These are phyloP conservation scores for Botrytis hyacinthi DNA, from an alignment of 2,329 filamentous ascomycete species.

Conservation along the genomic window DNA sequence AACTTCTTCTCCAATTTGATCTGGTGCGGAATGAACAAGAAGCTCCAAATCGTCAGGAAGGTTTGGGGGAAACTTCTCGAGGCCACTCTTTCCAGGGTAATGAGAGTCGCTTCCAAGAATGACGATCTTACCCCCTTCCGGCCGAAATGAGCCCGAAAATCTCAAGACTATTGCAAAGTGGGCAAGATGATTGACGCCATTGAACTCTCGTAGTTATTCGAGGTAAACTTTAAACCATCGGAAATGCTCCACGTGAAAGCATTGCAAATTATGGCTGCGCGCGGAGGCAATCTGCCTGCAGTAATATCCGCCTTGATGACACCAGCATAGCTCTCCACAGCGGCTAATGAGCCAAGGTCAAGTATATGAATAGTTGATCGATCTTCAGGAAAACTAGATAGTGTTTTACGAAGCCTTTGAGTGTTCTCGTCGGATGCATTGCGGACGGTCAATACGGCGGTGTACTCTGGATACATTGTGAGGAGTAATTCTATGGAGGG, in stretches of 20 bases:
- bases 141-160: constrained; percentile 35
- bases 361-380: constrained; percentile 39
- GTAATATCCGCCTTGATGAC: constrained; percentile 36
- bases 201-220: constrained; percentile 42
- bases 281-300: constrained; percentile 35
- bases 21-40: not conserved
- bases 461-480: not conserved
- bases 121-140: constrained; percentile 34
- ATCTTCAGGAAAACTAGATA: constrained; percentile 29
- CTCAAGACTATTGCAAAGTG: constrained; percentile 42
- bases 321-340: constrained; percentile 40
- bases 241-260: constrained; percentile 43
- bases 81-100: not conserved
- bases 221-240: constrained; percentile 38
- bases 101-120: constrained; percentile 28
- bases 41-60: not conserved
- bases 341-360: constrained; percentile 40
- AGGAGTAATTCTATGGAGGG: not conserved
- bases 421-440: constrained; percentile 39
- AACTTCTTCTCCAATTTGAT: not conserved
- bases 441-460: constrained; percentile 33
- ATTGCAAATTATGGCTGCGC: constrained; percentile 44
- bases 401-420: constrained; percentile 28
- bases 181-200: constrained; percentile 44
- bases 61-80: not conserved